Evolutionary conservation across 2,329 filamentous ascomycete species (phyloP).

Genomic region (Colletotrichum paranaense): DNA sequence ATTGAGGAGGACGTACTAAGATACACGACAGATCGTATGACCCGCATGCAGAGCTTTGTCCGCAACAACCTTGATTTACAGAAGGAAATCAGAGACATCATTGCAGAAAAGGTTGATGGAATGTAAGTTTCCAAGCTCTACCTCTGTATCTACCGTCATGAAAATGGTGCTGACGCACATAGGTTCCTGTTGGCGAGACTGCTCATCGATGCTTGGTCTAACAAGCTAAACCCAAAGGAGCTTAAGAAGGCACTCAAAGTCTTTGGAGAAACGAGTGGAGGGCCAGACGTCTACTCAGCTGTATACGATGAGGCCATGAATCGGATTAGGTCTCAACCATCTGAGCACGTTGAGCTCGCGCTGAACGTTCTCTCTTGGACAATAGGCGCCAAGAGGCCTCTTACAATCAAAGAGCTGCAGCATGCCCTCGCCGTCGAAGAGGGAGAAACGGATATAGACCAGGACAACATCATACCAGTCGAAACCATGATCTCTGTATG

Average conservation of each 20-base stretch:
- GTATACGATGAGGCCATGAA: background rate
- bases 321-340: background rate
- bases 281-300: background rate
- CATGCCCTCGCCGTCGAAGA: background rate
- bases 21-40: background rate
- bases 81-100: accelerated
- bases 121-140: background rate
- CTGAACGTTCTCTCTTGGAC: background rate
- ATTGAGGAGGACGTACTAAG: background rate
- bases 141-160: no score
- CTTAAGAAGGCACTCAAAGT: no score
- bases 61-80: background rate
- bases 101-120: accelerated
- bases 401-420: accelerated
- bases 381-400: background rate
- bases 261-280: no score
- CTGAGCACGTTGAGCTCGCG: background rate
- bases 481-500: background rate
- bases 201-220: no score
- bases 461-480: background rate
- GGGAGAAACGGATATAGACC: accelerated
- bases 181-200: no score
- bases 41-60: background rate
- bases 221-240: no score
- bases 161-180: no score